phyloP scores from a whole-genome alignment of 805 yeast species.

The Tetrapisispora nanseiensis region DNA sequence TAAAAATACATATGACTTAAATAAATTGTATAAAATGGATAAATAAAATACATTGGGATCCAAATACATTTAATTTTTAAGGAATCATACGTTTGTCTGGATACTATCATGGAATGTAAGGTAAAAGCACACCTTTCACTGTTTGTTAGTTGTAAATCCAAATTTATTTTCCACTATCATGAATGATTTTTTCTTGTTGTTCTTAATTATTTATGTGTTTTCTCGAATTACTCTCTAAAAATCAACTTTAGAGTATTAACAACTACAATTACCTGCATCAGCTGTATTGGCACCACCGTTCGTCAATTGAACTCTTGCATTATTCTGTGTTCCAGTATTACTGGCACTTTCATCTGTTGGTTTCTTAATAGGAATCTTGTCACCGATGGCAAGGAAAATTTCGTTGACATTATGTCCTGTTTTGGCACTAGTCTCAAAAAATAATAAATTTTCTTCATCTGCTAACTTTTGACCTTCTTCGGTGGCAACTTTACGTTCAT shows the following conservation, averaged over 20 bases:
- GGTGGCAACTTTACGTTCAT: conserved; percentile 37
- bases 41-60: too few species aligned
- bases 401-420: conserved; percentile 42
- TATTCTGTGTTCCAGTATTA: background rate
- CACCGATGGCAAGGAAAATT: conserved; percentile 41
- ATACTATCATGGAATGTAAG: too few species aligned
- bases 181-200: background rate
- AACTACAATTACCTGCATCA: conserved; percentile 4
- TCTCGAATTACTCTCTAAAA: background rate
- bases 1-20: too few species aligned
- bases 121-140: too few species aligned
- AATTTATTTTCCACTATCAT: background rate
- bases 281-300: background rate
- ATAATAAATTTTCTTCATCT: conserved; percentile 39
- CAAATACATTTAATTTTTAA: too few species aligned
- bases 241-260: conserved; percentile 1
- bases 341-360: background rate
- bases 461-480: conserved; percentile 47
- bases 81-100: too few species aligned
- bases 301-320: conserved; percentile 2
- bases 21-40: too few species aligned
- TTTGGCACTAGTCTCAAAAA: conserved; percentile 51
- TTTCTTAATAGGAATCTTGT: conserved; percentile 17
- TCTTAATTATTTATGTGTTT: background rate
- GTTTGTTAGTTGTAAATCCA: too few species aligned